Conservation (phyloP, 768 basidiomycete genomes). For the Pilatotrama ljubarskyi region DNA sequence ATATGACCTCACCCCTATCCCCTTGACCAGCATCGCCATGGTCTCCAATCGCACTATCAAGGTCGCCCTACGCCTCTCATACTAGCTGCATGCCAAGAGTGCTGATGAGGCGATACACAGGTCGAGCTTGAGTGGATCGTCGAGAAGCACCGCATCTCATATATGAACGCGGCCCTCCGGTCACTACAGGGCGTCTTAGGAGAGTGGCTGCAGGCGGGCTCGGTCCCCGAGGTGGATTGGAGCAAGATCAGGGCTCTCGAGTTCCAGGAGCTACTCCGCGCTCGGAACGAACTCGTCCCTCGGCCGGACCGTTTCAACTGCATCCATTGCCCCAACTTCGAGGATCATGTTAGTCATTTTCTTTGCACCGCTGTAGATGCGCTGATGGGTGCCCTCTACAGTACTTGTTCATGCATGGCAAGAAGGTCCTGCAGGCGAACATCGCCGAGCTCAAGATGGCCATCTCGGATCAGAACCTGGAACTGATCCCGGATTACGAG, state of each 20-base stretch:
- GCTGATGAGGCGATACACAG: slow-evolving; percentile 37
- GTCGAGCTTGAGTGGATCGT: slow-evolving; percentile 71
- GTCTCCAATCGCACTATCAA: slow-evolving; percentile 73
- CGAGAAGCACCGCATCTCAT: slow-evolving; percentile 60
- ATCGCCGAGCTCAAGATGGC: slow-evolving; percentile 79
- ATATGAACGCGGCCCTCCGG: slow-evolving; percentile 57
- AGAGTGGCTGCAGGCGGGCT: slow-evolving; percentile 53
- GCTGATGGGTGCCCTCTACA: slow-evolving; percentile 33
- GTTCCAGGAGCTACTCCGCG: slow-evolving; percentile 80
- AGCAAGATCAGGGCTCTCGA: slow-evolving; percentile 75
- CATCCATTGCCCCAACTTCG: slow-evolving; percentile 63
- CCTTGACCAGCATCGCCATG: slow-evolving; percentile 71
- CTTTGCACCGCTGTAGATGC: background rate
- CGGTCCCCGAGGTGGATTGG: slow-evolving; percentile 84
- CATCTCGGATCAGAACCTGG: slow-evolving; percentile 95
- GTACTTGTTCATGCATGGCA: slow-evolving; percentile 77
- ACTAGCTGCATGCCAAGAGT: background rate
- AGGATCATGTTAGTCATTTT: slow-evolving; percentile 67
- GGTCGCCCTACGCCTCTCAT: slow-evolving; percentile 38
- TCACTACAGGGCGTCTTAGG: slow-evolving; percentile 50
- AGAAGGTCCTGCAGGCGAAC: slow-evolving; percentile 70
- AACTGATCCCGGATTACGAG: slow-evolving; percentile 96
- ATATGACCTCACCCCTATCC: slow-evolving; percentile 68
- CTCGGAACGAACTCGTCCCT: slow-evolving; percentile 51
- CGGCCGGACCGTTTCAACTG: slow-evolving; percentile 50